Evolutionary conservation across 1,284 basidiomycete species (phyloP).

Genomic region (Bjerkandera adusta): DNA sequence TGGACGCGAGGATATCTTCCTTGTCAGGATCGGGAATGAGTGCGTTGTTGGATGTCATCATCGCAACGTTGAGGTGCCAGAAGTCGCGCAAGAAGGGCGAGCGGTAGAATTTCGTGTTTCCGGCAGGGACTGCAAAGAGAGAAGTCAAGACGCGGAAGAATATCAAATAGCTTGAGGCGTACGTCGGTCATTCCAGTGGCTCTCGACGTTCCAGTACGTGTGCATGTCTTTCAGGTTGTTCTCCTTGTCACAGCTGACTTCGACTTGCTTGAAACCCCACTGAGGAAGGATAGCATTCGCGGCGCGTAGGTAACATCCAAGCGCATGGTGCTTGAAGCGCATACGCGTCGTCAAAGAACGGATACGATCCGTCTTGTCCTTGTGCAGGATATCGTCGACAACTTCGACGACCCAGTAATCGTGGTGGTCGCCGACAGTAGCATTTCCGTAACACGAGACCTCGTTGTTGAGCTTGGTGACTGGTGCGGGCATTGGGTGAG

Average conservation of each 20-base stretch:
- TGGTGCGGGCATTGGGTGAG: slow-evolving; percentile 86
- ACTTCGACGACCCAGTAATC: slow-evolving; percentile 96
- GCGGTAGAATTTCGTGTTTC: slow-evolving; percentile 79
- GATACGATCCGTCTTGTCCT: slow-evolving; percentile 63
- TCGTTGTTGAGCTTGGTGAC: slow-evolving; percentile 90
- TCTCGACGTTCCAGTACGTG: slow-evolving; percentile 98
- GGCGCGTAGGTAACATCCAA: slow-evolving; percentile 90
- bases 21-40: slow-evolving; percentile 97
- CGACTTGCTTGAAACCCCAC: slow-evolving; percentile 99
- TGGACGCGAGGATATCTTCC: slow-evolving; percentile 93
- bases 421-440: slow-evolving; percentile 81
- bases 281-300: slow-evolving; percentile 90
- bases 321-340: slow-evolving; percentile 75
- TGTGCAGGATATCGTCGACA: slow-evolving; percentile 83
- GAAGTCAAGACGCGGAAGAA: background rate
- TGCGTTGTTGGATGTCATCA: slow-evolving; percentile 99
- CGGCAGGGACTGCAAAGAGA: slow-evolving; percentile 67
- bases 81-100: slow-evolving; percentile 97
- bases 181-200: slow-evolving; percentile 93
- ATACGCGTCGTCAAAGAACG: slow-evolving; percentile 90
- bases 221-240: slow-evolving; percentile 82
- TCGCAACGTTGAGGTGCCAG: slow-evolving; percentile 98
- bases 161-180: slow-evolving; percentile 34
- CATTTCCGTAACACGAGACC: slow-evolving; percentile 91
- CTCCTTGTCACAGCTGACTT: slow-evolving; percentile 91